These are phyloP conservation scores for Begonia peltatifolia DNA, from an alignment of 306 rosid species.

Conservation along the genomic window DNA sequence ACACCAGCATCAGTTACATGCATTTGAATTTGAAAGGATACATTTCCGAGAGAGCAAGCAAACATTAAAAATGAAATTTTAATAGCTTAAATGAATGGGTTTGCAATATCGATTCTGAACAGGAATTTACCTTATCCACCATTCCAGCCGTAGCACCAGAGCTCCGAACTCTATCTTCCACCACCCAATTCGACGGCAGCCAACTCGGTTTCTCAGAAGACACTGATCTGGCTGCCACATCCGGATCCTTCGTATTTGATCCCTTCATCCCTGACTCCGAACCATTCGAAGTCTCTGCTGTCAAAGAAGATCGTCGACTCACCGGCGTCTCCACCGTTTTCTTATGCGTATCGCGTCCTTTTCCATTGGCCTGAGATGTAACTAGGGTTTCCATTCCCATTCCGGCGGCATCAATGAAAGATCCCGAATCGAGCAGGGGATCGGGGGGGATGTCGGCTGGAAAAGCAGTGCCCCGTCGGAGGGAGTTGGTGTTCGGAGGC, in stretches of 20 bases:
- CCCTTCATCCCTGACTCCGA: constrained; percentile 6
- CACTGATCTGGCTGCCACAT: constrained; percentile 2
- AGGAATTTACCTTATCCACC: constrained; percentile 25
- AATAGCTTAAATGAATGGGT: not conserved
- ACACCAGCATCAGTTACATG: no score
- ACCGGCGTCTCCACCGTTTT: not conserved
- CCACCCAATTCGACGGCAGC: constrained; percentile 34
- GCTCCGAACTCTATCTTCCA: constrained; percentile 34
- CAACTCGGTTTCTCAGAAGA: constrained; percentile 14
- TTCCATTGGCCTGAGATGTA: not conserved
- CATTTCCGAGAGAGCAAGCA: no score
- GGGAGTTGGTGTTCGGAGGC: constrained; percentile 5
- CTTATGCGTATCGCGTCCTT: not conserved
- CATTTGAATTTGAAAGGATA: no score
- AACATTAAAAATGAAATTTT: no score
- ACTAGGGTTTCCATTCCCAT: not conserved
- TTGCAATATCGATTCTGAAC: not conserved
- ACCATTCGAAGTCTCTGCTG: constrained; percentile 7
- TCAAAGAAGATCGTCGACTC: constrained; percentile 4
- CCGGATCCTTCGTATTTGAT: constrained; percentile 1
- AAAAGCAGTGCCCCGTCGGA: not conserved
- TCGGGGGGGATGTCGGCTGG: constrained; percentile 10
- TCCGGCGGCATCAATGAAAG: constrained; percentile 21
- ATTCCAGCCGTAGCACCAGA: constrained; percentile 44
- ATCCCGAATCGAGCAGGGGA: constrained; percentile 30